phyloP scores from a whole-genome alignment of 768 basidiomycete genomes.

The Termitomyces sp. region DNA sequence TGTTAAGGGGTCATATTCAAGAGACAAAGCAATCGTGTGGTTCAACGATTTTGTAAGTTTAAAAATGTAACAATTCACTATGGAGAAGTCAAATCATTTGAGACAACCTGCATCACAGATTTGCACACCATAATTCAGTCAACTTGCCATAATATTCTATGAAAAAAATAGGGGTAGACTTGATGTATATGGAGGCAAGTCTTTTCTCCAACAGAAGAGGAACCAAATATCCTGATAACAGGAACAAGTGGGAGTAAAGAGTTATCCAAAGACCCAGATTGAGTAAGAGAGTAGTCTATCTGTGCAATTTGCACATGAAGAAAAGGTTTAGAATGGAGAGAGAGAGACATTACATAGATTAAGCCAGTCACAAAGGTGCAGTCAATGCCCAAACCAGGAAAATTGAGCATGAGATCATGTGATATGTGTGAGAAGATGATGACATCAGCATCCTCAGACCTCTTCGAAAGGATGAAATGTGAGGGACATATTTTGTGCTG shows the following conservation, averaged over 20 bases:
- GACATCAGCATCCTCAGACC: too few species aligned
- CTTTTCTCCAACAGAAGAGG: constrained; percentile 71
- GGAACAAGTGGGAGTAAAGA: constrained; percentile 64
- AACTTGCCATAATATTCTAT: constrained; percentile 76
- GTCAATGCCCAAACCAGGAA: too few species aligned
- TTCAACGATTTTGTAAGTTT: constrained; percentile 76
- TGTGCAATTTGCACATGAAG: constrained; percentile 46
- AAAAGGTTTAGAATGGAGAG: background rate
- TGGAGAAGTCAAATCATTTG: constrained; percentile 2
- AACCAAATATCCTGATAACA: constrained; percentile 82
- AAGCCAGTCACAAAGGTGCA: too few species aligned
- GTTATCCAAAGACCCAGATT: constrained; percentile 65
- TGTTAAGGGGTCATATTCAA: constrained; percentile 68
- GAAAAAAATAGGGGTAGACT: constrained; percentile 91
- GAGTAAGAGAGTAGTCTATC: constrained; percentile 62
- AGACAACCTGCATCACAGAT: constrained; percentile 1
- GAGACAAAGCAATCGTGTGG: constrained; percentile 78
- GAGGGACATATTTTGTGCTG: too few species aligned
- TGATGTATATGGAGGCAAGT: constrained; percentile 91
- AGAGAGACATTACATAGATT: background rate
- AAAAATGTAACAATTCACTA: constrained; percentile 73
- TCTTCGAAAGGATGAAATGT: too few species aligned
- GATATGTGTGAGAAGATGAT: too few species aligned
- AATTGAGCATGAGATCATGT: too few species aligned
- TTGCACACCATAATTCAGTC: constrained; percentile 54